Evolutionary conservation across 108 stramenopile species (phyloP).

Genomic region (Nannochloropsis oceanica): DNA sequence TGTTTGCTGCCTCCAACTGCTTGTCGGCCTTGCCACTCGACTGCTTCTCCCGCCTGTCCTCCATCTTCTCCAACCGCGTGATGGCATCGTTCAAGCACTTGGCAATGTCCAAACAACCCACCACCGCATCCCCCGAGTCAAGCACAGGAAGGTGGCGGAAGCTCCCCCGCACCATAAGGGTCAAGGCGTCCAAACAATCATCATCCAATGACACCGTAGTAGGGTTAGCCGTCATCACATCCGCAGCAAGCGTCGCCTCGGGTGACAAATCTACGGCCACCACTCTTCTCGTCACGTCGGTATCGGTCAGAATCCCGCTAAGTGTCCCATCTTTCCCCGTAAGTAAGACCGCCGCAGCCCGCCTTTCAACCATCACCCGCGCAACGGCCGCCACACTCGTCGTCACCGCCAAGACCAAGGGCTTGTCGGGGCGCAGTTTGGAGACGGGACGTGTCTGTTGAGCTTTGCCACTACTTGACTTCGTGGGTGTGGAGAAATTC

Average conservation of each 20-base stretch:
- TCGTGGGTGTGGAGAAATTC: not conserved
- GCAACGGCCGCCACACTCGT: not conserved
- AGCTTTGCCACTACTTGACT: not conserved
- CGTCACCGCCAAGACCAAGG: not conserved
- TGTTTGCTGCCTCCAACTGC: not conserved
- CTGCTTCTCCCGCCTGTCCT: slow-evolving; percentile 30
- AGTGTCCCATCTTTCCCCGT: slow-evolving; percentile 1
- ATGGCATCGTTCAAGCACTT: slow-evolving; percentile 89
- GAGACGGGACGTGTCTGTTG: slow-evolving; percentile 5
- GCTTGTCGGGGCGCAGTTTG: not conserved
- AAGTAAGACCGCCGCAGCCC: not conserved
- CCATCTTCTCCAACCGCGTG: slow-evolving; percentile 55
- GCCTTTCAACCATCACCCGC: not conserved
- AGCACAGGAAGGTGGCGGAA: slow-evolving; percentile 46
- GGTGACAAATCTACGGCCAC: slow-evolving; percentile 55
- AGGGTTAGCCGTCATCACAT: slow-evolving; percentile 69
- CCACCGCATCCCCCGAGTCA: slow-evolving; percentile 46
- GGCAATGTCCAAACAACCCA: slow-evolving; percentile 78
- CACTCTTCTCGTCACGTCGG: slow-evolving; percentile 33
- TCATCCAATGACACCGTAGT: slow-evolving; percentile 60
- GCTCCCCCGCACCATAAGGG: slow-evolving; percentile 76
- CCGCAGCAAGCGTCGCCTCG: slow-evolving; percentile 41
- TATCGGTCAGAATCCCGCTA: slow-evolving; percentile 35
- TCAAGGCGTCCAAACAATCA: slow-evolving; percentile 65
- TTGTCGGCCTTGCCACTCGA: not conserved